These are phyloP conservation scores for Fusarium tuaranense DNA, from an alignment of 2,329 filamentous ascomycete species.

Conservation along the genomic window DNA sequence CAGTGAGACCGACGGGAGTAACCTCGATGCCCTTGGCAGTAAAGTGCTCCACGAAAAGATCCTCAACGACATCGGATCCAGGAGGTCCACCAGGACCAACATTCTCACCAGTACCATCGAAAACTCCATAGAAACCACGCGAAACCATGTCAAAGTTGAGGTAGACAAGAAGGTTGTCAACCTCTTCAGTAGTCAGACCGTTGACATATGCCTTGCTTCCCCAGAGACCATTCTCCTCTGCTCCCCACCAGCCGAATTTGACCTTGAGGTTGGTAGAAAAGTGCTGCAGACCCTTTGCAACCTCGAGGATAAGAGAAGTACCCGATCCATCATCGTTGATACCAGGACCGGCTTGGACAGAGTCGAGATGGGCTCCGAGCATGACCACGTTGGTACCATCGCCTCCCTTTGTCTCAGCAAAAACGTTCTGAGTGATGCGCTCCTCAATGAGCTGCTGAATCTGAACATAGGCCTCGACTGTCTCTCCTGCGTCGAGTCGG, in stretches of 20 bases:
- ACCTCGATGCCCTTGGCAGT: slow-evolving; percentile 48
- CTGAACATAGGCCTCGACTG: slow-evolving; percentile 51
- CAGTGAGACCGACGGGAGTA: slow-evolving; percentile 46
- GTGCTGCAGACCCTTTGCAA: slow-evolving; percentile 53
- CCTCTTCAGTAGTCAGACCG: slow-evolving; percentile 47
- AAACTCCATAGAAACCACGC: slow-evolving; percentile 51
- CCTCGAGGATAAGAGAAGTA: slow-evolving; percentile 54
- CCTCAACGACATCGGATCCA: slow-evolving; percentile 48
- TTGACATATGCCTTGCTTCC: slow-evolving; percentile 53
- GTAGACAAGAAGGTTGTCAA: slow-evolving; percentile 52
- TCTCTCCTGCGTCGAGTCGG: slow-evolving; percentile 49
- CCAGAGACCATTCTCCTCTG: slow-evolving; percentile 57
- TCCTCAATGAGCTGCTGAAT: slow-evolving; percentile 51
- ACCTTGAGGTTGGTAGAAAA: slow-evolving; percentile 52
- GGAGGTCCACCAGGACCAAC: slow-evolving; percentile 51
- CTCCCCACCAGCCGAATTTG: slow-evolving; percentile 59
- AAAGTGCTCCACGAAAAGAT: slow-evolving; percentile 51
- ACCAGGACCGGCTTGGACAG: slow-evolving; percentile 57
- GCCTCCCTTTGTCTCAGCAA: slow-evolving; percentile 58
- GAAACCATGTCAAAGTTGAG: slow-evolving; percentile 58
- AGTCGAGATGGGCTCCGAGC: slow-evolving; percentile 58
- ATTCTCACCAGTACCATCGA: slow-evolving; percentile 50
- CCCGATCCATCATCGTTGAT: slow-evolving; percentile 62
- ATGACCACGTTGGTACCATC: slow-evolving; percentile 56
- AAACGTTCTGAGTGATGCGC: slow-evolving; percentile 57